Evolutionary conservation across 2,329 filamentous ascomycete genomes (phyloP).

Genomic region (Hymenoscyphus fraxineus): DNA sequence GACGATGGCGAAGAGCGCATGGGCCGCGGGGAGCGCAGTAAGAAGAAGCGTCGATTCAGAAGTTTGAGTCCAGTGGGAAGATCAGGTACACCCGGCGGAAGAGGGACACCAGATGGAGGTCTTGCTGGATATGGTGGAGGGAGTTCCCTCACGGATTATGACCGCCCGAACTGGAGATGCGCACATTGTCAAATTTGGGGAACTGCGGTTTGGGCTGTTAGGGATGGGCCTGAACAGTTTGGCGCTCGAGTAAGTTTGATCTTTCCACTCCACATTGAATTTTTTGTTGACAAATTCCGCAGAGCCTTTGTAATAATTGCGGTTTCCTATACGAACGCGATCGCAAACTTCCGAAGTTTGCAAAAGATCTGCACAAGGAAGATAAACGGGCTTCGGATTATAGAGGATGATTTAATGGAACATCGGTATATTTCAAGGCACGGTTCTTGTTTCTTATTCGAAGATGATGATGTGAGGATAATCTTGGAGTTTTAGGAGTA

Average conservation of each 20-base stretch:
- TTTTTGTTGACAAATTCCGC: conserved; percentile 24
- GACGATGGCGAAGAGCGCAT: conserved; percentile 71
- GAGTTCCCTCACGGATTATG: conserved; percentile 66
- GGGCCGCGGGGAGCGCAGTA: conserved; percentile 86
- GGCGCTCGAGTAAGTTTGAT: conserved; percentile 68
- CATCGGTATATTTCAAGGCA: not conserved
- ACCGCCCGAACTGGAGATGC: conserved; percentile 83
- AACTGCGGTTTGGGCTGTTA: conserved; percentile 87
- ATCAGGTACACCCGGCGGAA: conserved; percentile 61
- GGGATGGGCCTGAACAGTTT: conserved; percentile 69
- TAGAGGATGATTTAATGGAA: conserved; percentile 25
- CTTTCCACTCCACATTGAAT: not conserved
- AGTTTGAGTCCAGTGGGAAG: conserved; percentile 79
- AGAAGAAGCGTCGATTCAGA: conserved; percentile 90
- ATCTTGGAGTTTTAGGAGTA: conserved; percentile 18
- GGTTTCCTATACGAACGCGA: conserved; percentile 86
- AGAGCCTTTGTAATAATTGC: conserved; percentile 88
- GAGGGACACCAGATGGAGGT: conserved; percentile 84
- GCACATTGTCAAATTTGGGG: conserved; percentile 85
- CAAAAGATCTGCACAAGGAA: conserved; percentile 59
- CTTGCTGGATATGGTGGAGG: conserved; percentile 56
- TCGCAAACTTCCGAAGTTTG: conserved; percentile 75
- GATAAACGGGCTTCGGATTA: conserved; percentile 33
- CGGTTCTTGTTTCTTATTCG: conserved; percentile 8
- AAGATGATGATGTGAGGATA: conserved; percentile 11